Evolutionary conservation across 257 asterid genomes (phyloP).

Genomic region (Euphrasia confusa): DNA sequence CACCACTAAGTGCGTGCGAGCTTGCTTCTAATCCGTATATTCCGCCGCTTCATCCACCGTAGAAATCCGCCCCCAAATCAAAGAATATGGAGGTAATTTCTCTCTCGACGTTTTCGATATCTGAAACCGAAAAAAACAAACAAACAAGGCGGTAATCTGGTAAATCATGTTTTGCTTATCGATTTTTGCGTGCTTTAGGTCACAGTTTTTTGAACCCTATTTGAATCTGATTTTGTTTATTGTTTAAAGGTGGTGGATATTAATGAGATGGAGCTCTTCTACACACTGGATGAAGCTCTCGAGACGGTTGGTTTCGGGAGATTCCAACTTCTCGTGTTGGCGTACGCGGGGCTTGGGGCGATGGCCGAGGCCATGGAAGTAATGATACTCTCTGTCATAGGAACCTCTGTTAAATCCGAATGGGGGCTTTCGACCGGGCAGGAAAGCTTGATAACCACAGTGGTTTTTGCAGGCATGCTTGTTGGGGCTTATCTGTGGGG

Average conservation of each 20-base stretch:
- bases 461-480: constrained; percentile 81
- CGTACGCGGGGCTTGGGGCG: constrained; percentile 74
- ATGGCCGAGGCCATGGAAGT: constrained; percentile 78
- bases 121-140: too few species aligned
- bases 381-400: constrained; percentile 71
- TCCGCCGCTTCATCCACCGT: too few species aligned
- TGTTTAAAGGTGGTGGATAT: constrained; percentile 25
- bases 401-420: constrained; percentile 53
- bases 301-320: constrained; percentile 66
- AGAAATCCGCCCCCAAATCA: too few species aligned
- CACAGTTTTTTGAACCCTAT: too few species aligned
- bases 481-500: constrained; percentile 79
- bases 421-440: constrained; percentile 70
- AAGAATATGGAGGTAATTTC: too few species aligned
- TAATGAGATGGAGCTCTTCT: constrained; percentile 25
- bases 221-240: neutral
- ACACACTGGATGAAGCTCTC: constrained; percentile 27
- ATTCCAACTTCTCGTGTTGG: constrained; percentile 51
- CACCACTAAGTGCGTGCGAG: too few species aligned
- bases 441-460: constrained; percentile 61
- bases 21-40: too few species aligned
- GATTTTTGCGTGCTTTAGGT: too few species aligned
- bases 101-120: too few species aligned
- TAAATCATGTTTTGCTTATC: too few species aligned
- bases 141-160: too few species aligned